Evolutionary conservation across 2,329 filamentous ascomycete species (phyloP).

Genomic region (Aschersonia sp.): DNA sequence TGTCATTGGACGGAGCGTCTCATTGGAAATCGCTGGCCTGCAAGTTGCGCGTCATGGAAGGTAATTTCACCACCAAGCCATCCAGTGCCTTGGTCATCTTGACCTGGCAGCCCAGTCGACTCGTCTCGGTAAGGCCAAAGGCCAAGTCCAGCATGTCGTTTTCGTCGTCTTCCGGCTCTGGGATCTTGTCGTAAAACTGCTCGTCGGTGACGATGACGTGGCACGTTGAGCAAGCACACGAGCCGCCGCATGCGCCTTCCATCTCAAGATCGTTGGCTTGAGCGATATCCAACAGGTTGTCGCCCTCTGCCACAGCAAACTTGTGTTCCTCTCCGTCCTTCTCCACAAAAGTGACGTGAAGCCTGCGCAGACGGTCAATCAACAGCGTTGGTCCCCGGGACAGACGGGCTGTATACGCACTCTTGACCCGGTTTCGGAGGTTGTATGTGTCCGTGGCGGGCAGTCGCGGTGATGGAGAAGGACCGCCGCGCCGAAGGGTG

Average conservation of each 20-base stretch:
- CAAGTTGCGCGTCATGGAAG: slow-evolving; percentile 87
- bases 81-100: slow-evolving; percentile 83
- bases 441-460: slow-evolving; percentile 64
- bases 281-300: slow-evolving; percentile 90
- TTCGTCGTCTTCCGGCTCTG: slow-evolving; percentile 64
- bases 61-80: slow-evolving; percentile 71
- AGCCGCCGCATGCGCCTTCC: slow-evolving; percentile 94
- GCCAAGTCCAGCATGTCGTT: slow-evolving; percentile 87
- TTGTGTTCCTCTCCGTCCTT: slow-evolving; percentile 69
- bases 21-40: slow-evolving; percentile 79
- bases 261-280: slow-evolving; percentile 93
- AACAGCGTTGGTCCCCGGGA: not conserved
- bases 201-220: slow-evolving; percentile 73
- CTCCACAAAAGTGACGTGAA: slow-evolving; percentile 84
- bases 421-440: slow-evolving; percentile 85
- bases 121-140: slow-evolving; percentile 79
- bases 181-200: slow-evolving; percentile 62
- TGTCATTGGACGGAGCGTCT: not conserved
- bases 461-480: slow-evolving; percentile 51
- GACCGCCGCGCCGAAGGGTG: slow-evolving; percentile 16
- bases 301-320: slow-evolving; percentile 68
- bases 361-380: slow-evolving; percentile 29
- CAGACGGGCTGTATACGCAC: slow-evolving; percentile 34
- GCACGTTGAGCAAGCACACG: slow-evolving; percentile 85
- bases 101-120: slow-evolving; percentile 76